phyloP scores from a whole-genome alignment of 2,329 filamentous ascomycete species.

The Ceratocystiopsis minuta region DNA sequence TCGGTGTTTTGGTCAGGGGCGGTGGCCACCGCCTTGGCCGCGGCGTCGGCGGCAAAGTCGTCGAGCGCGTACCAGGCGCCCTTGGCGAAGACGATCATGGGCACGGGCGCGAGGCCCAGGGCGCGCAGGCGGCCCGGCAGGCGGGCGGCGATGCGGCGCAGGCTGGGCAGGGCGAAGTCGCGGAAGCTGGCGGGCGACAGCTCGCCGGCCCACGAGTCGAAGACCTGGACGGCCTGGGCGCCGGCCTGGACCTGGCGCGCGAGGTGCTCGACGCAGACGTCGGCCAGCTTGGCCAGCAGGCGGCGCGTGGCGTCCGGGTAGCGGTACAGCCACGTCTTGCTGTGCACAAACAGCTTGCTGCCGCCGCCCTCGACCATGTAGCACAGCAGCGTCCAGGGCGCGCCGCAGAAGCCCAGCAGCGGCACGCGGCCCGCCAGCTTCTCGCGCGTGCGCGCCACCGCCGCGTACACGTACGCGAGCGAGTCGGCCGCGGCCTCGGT shows the following conservation, averaged over 20 bases:
- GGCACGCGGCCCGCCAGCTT: conserved; percentile 82
- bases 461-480: conserved; percentile 88
- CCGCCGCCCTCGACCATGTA: conserved; percentile 99
- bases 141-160: conserved; percentile 65
- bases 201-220: conserved; percentile 96
- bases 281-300: conserved; percentile 76
- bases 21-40: background rate
- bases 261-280: conserved; percentile 87
- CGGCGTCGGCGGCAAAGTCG: conserved; percentile 44
- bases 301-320: conserved; percentile 65
- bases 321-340: conserved; percentile 93
- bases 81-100: conserved; percentile 97
- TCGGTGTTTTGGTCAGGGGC: too few relatives aligned
- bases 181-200: conserved; percentile 71
- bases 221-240: conserved; percentile 88
- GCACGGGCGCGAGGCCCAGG: conserved; percentile 61
- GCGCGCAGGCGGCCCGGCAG: conserved; percentile 58
- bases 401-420: conserved; percentile 89
- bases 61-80: conserved; percentile 92
- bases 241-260: conserved; percentile 84
- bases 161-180: conserved; percentile 70
- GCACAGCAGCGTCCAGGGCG: conserved; percentile 90
- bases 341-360: conserved; percentile 83
- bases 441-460: conserved; percentile 75
- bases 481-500: conserved; percentile 65